Base-by-base conservation (phyloP, 2,329 filamentous ascomycete species). In the Arthrobotrys entomopaga region DNA sequence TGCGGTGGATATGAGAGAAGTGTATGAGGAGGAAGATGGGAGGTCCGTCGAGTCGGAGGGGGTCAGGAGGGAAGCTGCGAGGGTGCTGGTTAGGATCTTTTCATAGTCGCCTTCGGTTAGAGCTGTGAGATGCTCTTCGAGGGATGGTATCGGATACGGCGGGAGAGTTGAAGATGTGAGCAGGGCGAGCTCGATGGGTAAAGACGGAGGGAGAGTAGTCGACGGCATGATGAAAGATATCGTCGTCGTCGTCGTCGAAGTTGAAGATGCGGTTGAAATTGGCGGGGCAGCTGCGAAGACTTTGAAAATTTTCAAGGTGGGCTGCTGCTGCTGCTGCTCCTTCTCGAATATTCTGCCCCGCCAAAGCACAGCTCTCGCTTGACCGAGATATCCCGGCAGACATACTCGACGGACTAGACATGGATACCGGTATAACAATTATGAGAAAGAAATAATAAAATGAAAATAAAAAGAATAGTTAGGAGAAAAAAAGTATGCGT, bases 161-260 rank as follows among this genome's bases (percentile, higher is more conserved):
- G 71, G 71, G 13, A 75, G 64, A 1, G 70, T 22, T 7, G 64
- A 64, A 16, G 52, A 59, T 24, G 71, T 58, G 26, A 75, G 22
- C 1, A 75, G 64, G 8, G 64, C 71, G 11, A 75, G 29, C 20
- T 75, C 71, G 50, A 75, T 50, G 0, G 71, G 71, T 8, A 75
- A 58, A 26, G 20, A 40, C 7, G 69, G 58, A 5, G 69, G 56
- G n/a, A 73, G 57, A 6, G 50, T 61, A 2, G 69, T n/a, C 10
- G 69, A 59, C 19, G 69, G 69, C 69, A 73, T 73, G 15, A n/a
- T 53, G 43, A 53, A 3, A 6, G 6, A 19, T 15, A 13, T 46
- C 13, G 42, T n/a, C 42, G 29, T 19, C 5, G 29, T 40, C n/a
- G 24, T 11, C 10, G n/a, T 40, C 42, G 46, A 63, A 20, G 48